phyloP scores from a whole-genome alignment of 371 early-diverging fungal genomes.

The Rhizopus stolonifer region DNA sequence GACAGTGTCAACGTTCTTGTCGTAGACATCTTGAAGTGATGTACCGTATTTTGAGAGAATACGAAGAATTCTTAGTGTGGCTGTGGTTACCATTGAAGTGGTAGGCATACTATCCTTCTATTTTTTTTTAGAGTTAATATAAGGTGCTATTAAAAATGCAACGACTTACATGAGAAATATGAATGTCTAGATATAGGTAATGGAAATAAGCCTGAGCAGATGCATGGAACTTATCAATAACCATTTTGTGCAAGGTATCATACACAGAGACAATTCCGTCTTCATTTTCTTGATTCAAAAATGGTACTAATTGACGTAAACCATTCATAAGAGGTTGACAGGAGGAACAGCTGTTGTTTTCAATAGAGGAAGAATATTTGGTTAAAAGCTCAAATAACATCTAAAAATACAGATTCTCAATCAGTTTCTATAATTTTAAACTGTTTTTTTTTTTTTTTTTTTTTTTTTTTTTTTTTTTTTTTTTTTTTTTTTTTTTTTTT shows the following conservation, averaged over 20 bases:
- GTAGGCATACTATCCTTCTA: conserved; percentile 7
- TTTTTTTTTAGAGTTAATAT: background rate
- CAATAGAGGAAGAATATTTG: conserved; percentile 17
- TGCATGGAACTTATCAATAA: conserved; percentile 26
- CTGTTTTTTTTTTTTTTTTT: conserved; percentile 10
- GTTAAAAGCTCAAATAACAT: conserved; percentile 7
- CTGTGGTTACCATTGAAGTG: conserved; percentile 53
- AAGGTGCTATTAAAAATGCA: too few relatives aligned
- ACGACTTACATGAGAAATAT: conserved; percentile 16
- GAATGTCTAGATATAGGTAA: conserved; percentile 32
- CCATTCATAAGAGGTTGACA: conserved; percentile 1
- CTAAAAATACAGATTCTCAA: conserved; percentile 4
- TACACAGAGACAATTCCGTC: conserved; percentile 11
- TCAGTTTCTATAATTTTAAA: too few relatives aligned
- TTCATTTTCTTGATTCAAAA: conserved; percentile 4
- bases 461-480: conserved; percentile 11
- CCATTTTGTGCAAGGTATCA: conserved; percentile 21
- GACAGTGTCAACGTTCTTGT: conserved; percentile 40
- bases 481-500: conserved; percentile 20
- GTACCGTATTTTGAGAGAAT: conserved; percentile 68
- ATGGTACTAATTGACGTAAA: conserved; percentile 18
- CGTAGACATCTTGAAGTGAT: conserved; percentile 42
- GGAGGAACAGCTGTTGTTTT: background rate
- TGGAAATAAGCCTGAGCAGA: conserved; percentile 37
- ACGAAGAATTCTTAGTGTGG: conserved; percentile 64